Base-by-base conservation (phyloP, 2,329 filamentous ascomycete genomes). In the Pseudogymnoascus sp. region DNA sequence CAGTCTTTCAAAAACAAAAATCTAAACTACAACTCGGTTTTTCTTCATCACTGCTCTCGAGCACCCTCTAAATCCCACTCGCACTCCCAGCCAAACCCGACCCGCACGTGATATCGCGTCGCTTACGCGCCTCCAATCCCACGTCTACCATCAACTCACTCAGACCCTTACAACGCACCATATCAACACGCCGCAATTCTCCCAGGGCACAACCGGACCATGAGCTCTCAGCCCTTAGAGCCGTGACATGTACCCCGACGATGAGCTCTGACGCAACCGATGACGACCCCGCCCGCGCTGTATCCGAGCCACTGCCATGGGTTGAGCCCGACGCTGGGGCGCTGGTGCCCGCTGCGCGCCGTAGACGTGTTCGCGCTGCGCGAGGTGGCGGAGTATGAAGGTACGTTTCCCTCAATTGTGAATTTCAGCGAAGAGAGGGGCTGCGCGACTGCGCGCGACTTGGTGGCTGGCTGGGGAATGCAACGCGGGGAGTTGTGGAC, bases 281-380 rank as follows among this genome's bases (percentile, higher is more conserved):
- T 47, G 50, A 29, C 60, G 57, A 59, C 61, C 37, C 40, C 60
- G 62, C 67, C 73, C 64, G 66, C 65, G 61, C 73, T 82, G 66
- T 88, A 87, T 67, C 84, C 82, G 7, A 79, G 81, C 62, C 86
- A 85, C 71, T 86, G 84, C 71, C 86, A 87, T 70, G 75, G 81
- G 63, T 76, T 85, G 31, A 84, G 85, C 13, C 83, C 83, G 3
- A 87, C 84, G 29, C 78, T 82, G 68, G 80, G 79, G 63, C 76
- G 71, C 63, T 88, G 83, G 82, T 86, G 82, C 67, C 79, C 83
- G 60, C 68, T 88, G 58, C 78, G 75, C 39, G 77, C 75, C 5
- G 68, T 69, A 37, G 82, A 86, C 64, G 76, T 87, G 44, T 74
- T 77, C 62, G 65, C 65, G 17, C 73, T 88, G 40, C 70, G 73